Base-by-base conservation (phyloP, 2,329 filamentous ascomycete genomes). In the Microdochium paspali region DNA sequence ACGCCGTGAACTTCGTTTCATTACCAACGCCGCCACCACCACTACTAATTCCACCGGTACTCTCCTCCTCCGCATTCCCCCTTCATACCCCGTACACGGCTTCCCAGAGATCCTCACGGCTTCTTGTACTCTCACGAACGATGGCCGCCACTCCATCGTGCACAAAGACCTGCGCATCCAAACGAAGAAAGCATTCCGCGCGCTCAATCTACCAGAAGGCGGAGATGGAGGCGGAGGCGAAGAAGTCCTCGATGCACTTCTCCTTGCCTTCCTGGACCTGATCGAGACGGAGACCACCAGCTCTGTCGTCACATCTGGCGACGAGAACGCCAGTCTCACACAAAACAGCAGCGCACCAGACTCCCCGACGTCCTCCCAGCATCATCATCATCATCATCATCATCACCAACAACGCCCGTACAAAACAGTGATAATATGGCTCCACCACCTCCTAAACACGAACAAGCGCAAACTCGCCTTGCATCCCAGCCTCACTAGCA, bases 361-460 rank as follows among this genome's bases (percentile, higher is more conserved):
- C n/a, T n/a, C n/a, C n/a, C n/a, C n/a, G n/a, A n/a, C n/a, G n/a
- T n/a, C n/a, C n/a, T n/a, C n/a, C n/a, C n/a, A 15, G 23, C 15
- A 18, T 20, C 35, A 21, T 5, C 18, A 35, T 6, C 31, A n/a
- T 6, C 31, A 35, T 6, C 35, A 40, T 5, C 15, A 5, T 4
- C 35, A 21, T 15, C 35, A 21, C 6, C 18, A n/a, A 40, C 10
- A 35, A 46, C 28, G 24, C 10, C 44, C 23, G 26, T 46, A 51
- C 28, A 53, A 48, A 39, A 55, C 55, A 3, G 52, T 54, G 10
- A 46, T 57, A 15, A 52, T 57, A 2, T 57, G 55, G 55, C 50
- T 57, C 1, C 54, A 57, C 31, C 55, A 57, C 24, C 55, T 57
- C 9, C 55, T 57, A 30, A 56, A 56, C 40, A 57, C 51, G 3